A percentile compares a stretch with the other conserved stretches of the same genome.
These are phyloP conservation scores for Pseudonitzschia pungens DNA, from an alignment of 108 stramenopile genomes.

Conservation along the genomic window DNA sequence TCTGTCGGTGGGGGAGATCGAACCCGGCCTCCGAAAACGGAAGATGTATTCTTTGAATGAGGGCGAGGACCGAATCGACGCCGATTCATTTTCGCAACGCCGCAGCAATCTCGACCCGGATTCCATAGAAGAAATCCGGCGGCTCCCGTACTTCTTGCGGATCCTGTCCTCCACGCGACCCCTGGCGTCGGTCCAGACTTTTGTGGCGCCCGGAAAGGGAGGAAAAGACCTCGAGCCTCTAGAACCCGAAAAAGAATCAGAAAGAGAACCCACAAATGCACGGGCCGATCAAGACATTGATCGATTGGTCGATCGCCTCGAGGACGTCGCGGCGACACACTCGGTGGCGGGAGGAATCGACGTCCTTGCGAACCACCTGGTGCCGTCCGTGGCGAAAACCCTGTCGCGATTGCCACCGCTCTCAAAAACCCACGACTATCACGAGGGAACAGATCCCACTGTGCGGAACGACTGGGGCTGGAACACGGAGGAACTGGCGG, in stretches of 20 bases:
- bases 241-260: constrained; percentile 9
- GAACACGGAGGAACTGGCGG: constrained; percentile 23
- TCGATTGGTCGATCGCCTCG: constrained; percentile 53
- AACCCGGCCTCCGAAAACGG: constrained; percentile 41
- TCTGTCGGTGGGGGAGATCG: constrained; percentile 64
- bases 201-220: background rate
- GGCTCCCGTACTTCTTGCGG: constrained; percentile 67
- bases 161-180: constrained; percentile 55
- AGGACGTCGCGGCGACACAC: constrained; percentile 72
- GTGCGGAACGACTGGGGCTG: background rate
- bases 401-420: constrained; percentile 52
- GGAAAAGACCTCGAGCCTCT: background rate
- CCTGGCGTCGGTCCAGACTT: constrained; percentile 33
- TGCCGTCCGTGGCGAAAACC: constrained; percentile 50
- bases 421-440: background rate
- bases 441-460: background rate
- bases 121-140: constrained; percentile 35
- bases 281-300: constrained; percentile 33
- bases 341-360: constrained; percentile 69
- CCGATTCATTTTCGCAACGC: background rate
- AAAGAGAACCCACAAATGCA: constrained; percentile 4
- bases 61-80: background rate
- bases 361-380: constrained; percentile 54
- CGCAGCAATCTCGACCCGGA: background rate
- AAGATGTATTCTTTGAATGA: too few relatives aligned